Evolutionary conservation across 1,139 yeast species (phyloP).

Genomic region (Martiniozyma asiatica): DNA sequence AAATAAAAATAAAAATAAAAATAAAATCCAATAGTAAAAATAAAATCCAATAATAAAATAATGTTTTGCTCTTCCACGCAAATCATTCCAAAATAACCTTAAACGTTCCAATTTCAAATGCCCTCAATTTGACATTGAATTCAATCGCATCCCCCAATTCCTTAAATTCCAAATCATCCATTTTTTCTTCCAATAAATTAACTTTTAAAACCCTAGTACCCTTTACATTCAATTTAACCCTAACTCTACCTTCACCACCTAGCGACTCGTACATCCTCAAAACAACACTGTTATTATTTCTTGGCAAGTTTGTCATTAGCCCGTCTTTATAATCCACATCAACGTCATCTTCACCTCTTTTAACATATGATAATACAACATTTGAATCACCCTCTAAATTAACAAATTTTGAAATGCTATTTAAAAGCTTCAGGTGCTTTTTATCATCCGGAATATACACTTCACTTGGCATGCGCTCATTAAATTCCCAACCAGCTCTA

Average conservation of each 20-base stretch:
- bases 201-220: conserved; percentile 45
- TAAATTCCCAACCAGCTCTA: conserved; percentile 67
- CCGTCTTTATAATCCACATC: conserved; percentile 28
- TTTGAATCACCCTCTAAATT: conserved; percentile 36
- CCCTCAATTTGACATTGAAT: conserved; percentile 41
- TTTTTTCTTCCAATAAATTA: conserved; percentile 61
- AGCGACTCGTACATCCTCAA: conserved; percentile 75
- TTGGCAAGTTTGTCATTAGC: conserved; percentile 26
- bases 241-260: conserved; percentile 62
- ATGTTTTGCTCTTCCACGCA: no score
- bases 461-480: conserved; percentile 30
- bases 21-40: neutral
- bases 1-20: neutral
- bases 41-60: no score
- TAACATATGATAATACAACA: conserved; percentile 62
- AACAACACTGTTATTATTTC: conserved; percentile 41
- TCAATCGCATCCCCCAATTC: conserved; percentile 23
- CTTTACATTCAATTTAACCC: conserved; percentile 23
- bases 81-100: conserved; percentile 31
- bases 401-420: conserved; percentile 15
- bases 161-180: conserved; percentile 29
- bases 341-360: conserved; percentile 79
- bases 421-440: conserved; percentile 3
- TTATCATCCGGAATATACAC: conserved; percentile 10
- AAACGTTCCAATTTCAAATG: conserved; percentile 70